phyloP scores from a whole-genome alignment of 2,329 filamentous ascomycete genomes.

The Trichoderma citrinoviride region DNA sequence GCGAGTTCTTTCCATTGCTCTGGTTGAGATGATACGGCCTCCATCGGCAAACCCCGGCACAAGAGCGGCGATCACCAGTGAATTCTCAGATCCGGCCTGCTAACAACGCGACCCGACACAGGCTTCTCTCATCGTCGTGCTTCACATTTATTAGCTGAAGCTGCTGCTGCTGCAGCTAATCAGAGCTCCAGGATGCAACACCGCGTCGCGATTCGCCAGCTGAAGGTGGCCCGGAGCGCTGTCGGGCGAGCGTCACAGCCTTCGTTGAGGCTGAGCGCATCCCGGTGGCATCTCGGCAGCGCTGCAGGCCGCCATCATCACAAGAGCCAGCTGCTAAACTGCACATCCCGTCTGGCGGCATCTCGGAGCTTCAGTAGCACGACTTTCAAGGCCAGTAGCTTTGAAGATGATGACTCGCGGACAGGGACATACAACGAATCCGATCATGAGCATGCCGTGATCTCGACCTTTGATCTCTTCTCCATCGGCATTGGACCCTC shows the following conservation, averaged over 20 bases:
- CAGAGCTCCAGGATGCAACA: conserved; percentile 6
- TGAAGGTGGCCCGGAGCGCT: conserved; percentile 1
- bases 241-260: neutral
- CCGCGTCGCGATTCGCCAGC: neutral
- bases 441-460: conserved; percentile 15
- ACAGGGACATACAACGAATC: conserved; percentile 12
- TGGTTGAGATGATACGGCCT: neutral
- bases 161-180: neutral
- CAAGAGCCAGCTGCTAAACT: neutral
- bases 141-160: neutral
- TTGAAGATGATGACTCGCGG: neutral
- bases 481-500: conserved; percentile 18
- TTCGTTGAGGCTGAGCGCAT: neutral
- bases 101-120: neutral
- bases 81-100: neutral
- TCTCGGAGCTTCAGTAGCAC: neutral
- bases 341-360: neutral
- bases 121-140: neutral
- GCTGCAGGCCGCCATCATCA: neutral
- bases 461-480: conserved; percentile 17
- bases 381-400: neutral
- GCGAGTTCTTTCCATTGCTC: neutral
- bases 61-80: neutral
- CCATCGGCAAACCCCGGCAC: conserved; percentile 17
- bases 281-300: neutral